Evolutionary conservation across 2,329 filamentous ascomycete genomes (phyloP), one percentile per base, ranked within the genome.

Genomic region (Penicillium sp.): DNA sequence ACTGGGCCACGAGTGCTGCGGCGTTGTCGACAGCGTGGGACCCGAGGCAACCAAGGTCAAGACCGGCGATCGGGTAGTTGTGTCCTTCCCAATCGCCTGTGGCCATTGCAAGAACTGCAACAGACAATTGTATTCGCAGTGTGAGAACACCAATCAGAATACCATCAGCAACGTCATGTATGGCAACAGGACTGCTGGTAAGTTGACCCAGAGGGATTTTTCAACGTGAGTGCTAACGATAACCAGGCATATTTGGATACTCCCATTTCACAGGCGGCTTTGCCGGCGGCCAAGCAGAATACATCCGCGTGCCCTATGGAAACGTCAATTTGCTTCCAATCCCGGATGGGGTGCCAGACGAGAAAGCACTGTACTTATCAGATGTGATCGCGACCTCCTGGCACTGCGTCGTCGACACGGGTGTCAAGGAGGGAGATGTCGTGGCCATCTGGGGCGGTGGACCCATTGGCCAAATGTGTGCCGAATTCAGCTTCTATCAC

Each of bases 361-460:
- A 96, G 79, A 92, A 94, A 78, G 90, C 78, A 10, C 81, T 96
- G 1, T 96, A 86, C 74, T 82, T 96, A 1, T 92, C 89, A 1
- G 92, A 96, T 72, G 91, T 96, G 0, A 75, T 96, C 2, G 81
- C 82, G 18, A 96, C 92, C 0, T 88, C 87, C 10, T 96, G 91
- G 83, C 88, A 96, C 70, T 87, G 85, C 53, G 91, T 96, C 39
- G 88, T 92, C 43, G 91, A 96, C 69, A 96, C 91, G 0, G 89
- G 86, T 1, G 89, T 96, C n/a, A 87, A 90, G 62, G 81, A 88
- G 36, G 86, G 84, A 13, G 91, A 96, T 66, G 80, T 87, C 2
- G 91, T 96, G 1, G 91, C 90, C 36, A 87, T 96, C 60, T 96
- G 91, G 85, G 92, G 91, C n/a, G 90, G 88, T 0, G 92, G 92